Evolutionary conservation across 345 rosid genomes (phyloP).

Genomic region (Boechera divaricarpa): DNA sequence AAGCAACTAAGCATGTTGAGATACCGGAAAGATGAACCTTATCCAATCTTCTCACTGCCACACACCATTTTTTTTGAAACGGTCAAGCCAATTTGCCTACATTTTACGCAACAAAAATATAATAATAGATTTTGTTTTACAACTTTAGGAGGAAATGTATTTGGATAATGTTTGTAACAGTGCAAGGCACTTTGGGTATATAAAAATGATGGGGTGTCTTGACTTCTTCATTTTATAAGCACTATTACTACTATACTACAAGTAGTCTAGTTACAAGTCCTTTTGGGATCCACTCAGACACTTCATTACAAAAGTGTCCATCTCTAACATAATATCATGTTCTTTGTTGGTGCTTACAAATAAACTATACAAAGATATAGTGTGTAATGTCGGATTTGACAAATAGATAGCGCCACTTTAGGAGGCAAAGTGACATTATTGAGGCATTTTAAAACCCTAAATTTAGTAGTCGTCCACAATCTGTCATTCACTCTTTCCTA

Average conservation of each 20-base stretch:
- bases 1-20: background rate
- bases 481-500: background rate
- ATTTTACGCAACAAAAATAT: slow-evolving; percentile 25
- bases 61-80: background rate
- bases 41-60: slow-evolving; percentile 13
- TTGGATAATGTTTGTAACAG: slow-evolving; percentile 25
- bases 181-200: slow-evolving; percentile 16
- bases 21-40: background rate
- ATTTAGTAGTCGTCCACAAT: slow-evolving; percentile 15
- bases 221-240: slow-evolving; percentile 17
- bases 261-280: slow-evolving; percentile 10
- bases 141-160: slow-evolving; percentile 13
- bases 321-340: slow-evolving; percentile 21
- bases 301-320: slow-evolving; percentile 15
- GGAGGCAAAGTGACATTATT: slow-evolving; percentile 20
- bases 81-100: slow-evolving; percentile 3
- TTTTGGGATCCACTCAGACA: slow-evolving; percentile 25
- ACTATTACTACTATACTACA: background rate
- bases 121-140: background rate
- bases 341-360: slow-evolving; percentile 29
- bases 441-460: slow-evolving; percentile 19
- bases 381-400: slow-evolving; percentile 32
- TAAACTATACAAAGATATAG: slow-evolving; percentile 23
- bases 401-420: slow-evolving; percentile 24
- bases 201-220: slow-evolving; percentile 21